A percentile compares a stretch with the other conserved stretches of the same genome.
phyloP scores from a whole-genome alignment of 768 basidiomycete species.

The Suillus ampliporus region DNA sequence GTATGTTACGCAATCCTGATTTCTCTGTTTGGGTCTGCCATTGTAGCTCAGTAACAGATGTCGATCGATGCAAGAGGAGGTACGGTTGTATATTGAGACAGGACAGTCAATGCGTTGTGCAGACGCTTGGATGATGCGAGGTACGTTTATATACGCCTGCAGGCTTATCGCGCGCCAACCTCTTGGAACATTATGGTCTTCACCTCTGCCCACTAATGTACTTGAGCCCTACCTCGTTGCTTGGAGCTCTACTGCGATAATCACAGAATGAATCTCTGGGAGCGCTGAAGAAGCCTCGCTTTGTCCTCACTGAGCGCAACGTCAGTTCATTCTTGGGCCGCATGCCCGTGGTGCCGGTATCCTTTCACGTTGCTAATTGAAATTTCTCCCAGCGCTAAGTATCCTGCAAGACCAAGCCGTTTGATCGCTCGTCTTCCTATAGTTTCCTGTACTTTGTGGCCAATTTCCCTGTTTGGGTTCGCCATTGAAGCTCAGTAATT shows the following conservation, averaged over 20 bases:
- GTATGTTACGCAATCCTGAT: constrained; percentile 38
- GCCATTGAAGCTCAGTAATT: constrained; percentile 27
- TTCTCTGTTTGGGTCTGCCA: constrained; percentile 34
- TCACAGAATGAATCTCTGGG: too few relatives aligned
- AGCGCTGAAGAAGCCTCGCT: too few relatives aligned
- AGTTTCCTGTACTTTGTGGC: too few relatives aligned
- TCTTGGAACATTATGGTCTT: constrained; percentile 15
- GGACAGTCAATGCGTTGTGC: background rate
- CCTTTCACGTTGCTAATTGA: too few relatives aligned
- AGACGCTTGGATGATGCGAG: background rate
- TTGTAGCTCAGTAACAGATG: constrained; percentile 14
- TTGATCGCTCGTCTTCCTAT: too few relatives aligned
- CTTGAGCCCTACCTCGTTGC: background rate
- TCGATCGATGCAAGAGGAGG: background rate
- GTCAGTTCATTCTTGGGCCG: too few relatives aligned
- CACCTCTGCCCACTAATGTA: constrained; percentile 1
- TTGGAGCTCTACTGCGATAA: too few relatives aligned
- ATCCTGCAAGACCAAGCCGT: background rate
- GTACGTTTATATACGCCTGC: too few relatives aligned
- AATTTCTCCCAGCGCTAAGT: too few relatives aligned
- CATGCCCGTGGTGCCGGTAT: too few relatives aligned
- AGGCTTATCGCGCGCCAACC: too few relatives aligned
- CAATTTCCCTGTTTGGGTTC: constrained; percentile 31
- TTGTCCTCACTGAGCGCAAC: too few relatives aligned
- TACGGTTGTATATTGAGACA: background rate